These are phyloP conservation scores for Annona squamosa DNA, from an alignment of 164 flowering plant species.

Conservation along the genomic window DNA sequence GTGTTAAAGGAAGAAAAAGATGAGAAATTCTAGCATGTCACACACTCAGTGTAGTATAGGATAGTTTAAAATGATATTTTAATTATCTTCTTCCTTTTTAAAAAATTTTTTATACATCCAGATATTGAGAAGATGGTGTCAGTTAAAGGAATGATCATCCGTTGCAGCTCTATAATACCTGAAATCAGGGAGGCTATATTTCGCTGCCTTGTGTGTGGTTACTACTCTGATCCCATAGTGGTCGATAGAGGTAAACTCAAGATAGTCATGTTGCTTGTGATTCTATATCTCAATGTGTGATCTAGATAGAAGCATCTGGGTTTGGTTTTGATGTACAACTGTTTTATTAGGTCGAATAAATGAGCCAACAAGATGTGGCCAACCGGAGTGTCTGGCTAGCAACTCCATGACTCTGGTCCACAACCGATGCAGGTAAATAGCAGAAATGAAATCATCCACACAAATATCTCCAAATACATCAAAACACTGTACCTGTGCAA, in stretches of 20 bases:
- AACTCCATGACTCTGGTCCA: slow-evolving; percentile 89
- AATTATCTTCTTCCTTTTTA: background rate
- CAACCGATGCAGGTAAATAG: slow-evolving; percentile 80
- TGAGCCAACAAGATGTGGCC: slow-evolving; percentile 68
- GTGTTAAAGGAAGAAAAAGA: too few species aligned
- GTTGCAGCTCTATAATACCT: slow-evolving; percentile 89
- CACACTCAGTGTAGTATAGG: background rate
- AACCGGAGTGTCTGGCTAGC: slow-evolving; percentile 67
- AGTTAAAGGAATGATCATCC: slow-evolving; percentile 89
- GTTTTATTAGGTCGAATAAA: slow-evolving; percentile 53
- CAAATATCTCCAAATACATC: too few species aligned
- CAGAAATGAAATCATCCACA: background rate
- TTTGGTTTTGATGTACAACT: background rate
- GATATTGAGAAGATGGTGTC: slow-evolving; percentile 97
- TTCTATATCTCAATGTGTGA: too few species aligned
- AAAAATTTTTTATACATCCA: slow-evolving; percentile 16
- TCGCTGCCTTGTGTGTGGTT: slow-evolving; percentile 85
- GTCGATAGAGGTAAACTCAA: slow-evolving; percentile 77
- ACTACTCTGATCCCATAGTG: slow-evolving; percentile 67
- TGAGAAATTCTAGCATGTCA: background rate
- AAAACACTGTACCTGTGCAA: too few species aligned
- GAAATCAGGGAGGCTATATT: slow-evolving; percentile 93
- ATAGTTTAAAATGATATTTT: background rate
- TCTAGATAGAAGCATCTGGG: background rate
- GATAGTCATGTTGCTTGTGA: background rate